Evolutionary conservation across 768 basidiomycete genomes (phyloP), one percentile per base, ranked within the genome.

Genomic region (Pulveroboletus sp.): DNA sequence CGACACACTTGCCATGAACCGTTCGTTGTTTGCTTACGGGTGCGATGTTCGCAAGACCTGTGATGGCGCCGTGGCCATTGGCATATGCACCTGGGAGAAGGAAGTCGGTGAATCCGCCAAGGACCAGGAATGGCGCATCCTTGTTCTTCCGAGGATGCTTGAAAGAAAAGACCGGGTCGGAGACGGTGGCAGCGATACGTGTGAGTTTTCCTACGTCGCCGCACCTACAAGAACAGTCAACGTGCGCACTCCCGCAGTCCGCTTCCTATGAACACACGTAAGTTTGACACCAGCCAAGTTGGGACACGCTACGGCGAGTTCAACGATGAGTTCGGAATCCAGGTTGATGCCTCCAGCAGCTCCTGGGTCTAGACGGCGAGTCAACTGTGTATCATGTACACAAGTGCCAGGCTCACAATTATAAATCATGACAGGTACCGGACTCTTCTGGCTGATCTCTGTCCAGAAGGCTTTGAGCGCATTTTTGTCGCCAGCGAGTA

Each of bases 181-280:
- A 78, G 7, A 89, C 79, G 9, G 76, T 72, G 39, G 84, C 83
- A 43, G 85, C 82, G 56, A 94, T 86, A 58, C 93, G 79, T 27
- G 89, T 89, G 58, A 94, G 76, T 69, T 94, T 94, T 43, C 93
- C 93, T 54, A 96, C 89, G 61, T 88, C 90, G 27, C 89, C 92
- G 61, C 93, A 95, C 38, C 89, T 91, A 57, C 52, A 15, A 52
- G 21, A 50, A 45, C n/a, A 14, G 54, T 57, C 14, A 64, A 42
- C 26, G 31, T 21, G 8, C 38, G 40, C 24, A 33, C 27, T n/a
- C 8, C 28, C 14, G n/a, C 11, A 24, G n/a, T 27, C 14, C 14
- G 5, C 14, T 39, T 43, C 7, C 31, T 12, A 30, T 46, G 21
- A 41, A 77, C 86, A 39, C 69, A 89, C 82, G 93, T 95, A 51